Percentiles rank a stretch among this genome's conserved stretches.
These are phyloP conservation scores for Schizosaccharomyces versatilis DNA, from an alignment of 1,139 yeast genomes.

Conservation along the genomic window DNA sequence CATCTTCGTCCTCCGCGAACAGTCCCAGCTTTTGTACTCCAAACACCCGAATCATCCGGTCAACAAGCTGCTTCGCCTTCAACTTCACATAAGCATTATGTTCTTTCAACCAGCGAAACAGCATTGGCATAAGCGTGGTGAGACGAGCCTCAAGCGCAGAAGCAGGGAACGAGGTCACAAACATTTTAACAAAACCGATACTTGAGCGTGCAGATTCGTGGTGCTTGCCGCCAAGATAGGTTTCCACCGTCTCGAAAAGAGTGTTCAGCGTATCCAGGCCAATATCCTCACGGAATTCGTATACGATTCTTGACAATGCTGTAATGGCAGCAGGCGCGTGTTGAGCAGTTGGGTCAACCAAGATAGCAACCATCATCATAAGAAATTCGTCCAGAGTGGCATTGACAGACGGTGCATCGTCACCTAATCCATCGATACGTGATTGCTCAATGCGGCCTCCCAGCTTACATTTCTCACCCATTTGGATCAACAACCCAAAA, in stretches of 20 bases:
- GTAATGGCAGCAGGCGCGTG: slow-evolving; percentile 95
- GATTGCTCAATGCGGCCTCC: slow-evolving; percentile 53
- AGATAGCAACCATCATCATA: slow-evolving; percentile 88
- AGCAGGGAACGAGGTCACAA: slow-evolving; percentile 68
- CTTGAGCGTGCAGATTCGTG: slow-evolving; percentile 88
- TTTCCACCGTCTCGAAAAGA: slow-evolving; percentile 62
- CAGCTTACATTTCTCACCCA: slow-evolving; percentile 56
- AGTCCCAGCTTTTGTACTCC: slow-evolving; percentile 62
- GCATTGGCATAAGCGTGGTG: slow-evolving; percentile 39
- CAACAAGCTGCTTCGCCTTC: slow-evolving; percentile 78
- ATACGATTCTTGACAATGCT: slow-evolving; percentile 66
- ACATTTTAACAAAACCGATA: slow-evolving; percentile 83
- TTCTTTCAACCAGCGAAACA: slow-evolving; percentile 86
- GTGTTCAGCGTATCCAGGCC: slow-evolving; percentile 37
- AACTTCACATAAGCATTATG: slow-evolving; percentile 87
- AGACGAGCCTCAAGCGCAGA: slow-evolving; percentile 52
- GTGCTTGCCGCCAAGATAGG: slow-evolving; percentile 71
- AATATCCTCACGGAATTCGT: slow-evolving; percentile 36
- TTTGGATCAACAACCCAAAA: slow-evolving; percentile 48
- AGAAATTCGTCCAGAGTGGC: slow-evolving; percentile 65
- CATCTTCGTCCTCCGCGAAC: slow-evolving; percentile 63
- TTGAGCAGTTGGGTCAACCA: slow-evolving; percentile 80
- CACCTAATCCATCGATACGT: slow-evolving; percentile 33
- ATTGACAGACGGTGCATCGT: slow-evolving; percentile 33
- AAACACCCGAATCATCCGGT: slow-evolving; percentile 70